Conservation (phyloP, 2,329 filamentous ascomycete genomes). For the Fusarium xylarioides region DNA sequence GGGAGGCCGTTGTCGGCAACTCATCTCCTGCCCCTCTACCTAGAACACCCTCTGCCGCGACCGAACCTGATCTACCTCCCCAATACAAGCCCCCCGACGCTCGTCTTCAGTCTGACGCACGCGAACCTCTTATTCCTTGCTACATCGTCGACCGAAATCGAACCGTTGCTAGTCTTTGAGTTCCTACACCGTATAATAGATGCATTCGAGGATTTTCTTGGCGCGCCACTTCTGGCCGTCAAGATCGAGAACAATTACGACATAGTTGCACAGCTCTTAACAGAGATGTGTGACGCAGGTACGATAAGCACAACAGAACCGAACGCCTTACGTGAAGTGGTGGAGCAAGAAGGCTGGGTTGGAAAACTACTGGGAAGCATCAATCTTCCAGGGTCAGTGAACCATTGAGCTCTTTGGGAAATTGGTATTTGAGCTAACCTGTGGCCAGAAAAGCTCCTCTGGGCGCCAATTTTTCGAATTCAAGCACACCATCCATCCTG, state of each 20-base stretch:
- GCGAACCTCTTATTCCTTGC: constrained; percentile 87
- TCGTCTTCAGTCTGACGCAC: constrained; percentile 88
- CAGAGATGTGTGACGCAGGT: constrained; percentile 96
- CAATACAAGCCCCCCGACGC: constrained; percentile 82
- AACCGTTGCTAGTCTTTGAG: constrained; percentile 89
- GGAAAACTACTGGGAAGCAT: constrained; percentile 90
- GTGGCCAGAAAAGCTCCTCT: constrained; percentile 53
- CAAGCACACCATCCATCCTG: constrained; percentile 52
- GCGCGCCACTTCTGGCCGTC: constrained; percentile 82
- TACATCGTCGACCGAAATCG: constrained; percentile 84
- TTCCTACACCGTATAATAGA: constrained; percentile 95
- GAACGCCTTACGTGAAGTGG: constrained; percentile 88
- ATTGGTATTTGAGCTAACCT: constrained; percentile 14
- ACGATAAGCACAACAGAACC: constrained; percentile 90
- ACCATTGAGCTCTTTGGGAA: not conserved
- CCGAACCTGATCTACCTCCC: constrained; percentile 88
- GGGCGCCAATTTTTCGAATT: constrained; percentile 50
- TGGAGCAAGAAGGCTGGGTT: constrained; percentile 91
- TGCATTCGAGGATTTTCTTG: constrained; percentile 92
- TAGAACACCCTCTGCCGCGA: constrained; percentile 80
- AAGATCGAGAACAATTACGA: constrained; percentile 94
- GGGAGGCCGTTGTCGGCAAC: constrained; percentile 80
- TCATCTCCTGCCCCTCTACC: constrained; percentile 85
- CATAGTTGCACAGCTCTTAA: constrained; percentile 90
- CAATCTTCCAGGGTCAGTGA: constrained; percentile 75